Percentiles rank a stretch among this genome's conserved stretches.
These are phyloP conservation scores for Aschersonia sp. DNA, from an alignment of 2,329 filamentous ascomycete genomes.

Conservation along the genomic window DNA sequence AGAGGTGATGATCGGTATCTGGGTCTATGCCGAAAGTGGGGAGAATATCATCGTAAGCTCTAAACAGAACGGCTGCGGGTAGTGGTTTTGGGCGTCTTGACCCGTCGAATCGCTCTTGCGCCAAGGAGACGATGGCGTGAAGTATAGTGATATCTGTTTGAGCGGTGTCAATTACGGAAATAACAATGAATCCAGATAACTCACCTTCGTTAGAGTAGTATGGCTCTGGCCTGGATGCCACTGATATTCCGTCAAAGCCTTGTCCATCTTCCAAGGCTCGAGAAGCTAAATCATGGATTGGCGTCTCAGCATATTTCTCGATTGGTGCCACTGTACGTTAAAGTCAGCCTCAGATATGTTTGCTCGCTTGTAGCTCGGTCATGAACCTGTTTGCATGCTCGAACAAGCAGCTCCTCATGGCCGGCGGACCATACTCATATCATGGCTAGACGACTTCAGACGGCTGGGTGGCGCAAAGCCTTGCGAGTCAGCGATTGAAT, in stretches of 20 bases:
- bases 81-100: slow-evolving; percentile 46
- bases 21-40: slow-evolving; percentile 52
- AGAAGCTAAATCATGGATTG: background rate
- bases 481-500: too few relatives aligned
- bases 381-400: slow-evolving; percentile 1
- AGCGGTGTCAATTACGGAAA: background rate
- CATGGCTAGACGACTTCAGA: too few relatives aligned
- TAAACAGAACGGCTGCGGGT: slow-evolving; percentile 65
- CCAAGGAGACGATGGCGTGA: slow-evolving; percentile 59
- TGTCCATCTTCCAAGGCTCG: slow-evolving; percentile 1
- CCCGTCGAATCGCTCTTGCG: slow-evolving; percentile 46
- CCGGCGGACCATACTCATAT: background rate
- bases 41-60: slow-evolving; percentile 66
- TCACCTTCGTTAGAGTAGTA: slow-evolving; percentile 49
- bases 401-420: background rate
- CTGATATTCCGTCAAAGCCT: background rate
- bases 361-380: background rate
- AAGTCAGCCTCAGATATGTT: background rate
- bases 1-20: slow-evolving; percentile 61
- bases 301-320: background rate
- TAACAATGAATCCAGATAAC: too few relatives aligned
- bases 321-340: slow-evolving; percentile 11
- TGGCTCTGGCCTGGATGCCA: slow-evolving; percentile 10
- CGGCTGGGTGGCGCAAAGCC: too few relatives aligned
- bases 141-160: slow-evolving; percentile 62